Evolutionary conservation across 2,329 filamentous ascomycete genomes (phyloP).

Genomic region (Trichoderma breve): DNA sequence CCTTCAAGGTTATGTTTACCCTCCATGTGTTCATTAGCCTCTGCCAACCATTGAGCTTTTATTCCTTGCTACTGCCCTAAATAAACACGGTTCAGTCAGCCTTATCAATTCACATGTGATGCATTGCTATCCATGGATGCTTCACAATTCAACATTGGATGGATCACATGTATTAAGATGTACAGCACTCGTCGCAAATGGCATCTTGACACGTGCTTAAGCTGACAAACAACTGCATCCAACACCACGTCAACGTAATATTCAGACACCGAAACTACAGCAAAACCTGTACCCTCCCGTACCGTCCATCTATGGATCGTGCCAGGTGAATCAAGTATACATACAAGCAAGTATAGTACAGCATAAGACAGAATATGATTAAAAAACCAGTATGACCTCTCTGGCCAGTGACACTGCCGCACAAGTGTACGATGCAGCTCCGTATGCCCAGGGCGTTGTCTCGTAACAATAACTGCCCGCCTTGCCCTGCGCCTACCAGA

Average conservation of each 20-base stretch:
- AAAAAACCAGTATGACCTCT: conserved; percentile 9
- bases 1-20: neutral
- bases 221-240: neutral
- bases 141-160: neutral
- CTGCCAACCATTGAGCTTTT: neutral
- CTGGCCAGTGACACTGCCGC: conserved; percentile 15
- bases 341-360: conserved; percentile 21
- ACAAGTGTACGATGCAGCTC: conserved; percentile 3
- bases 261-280: neutral
- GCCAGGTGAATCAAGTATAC: conserved; percentile 10
- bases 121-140: neutral
- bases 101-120: neutral
- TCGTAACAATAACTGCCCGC: conserved; percentile 11
- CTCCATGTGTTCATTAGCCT: neutral
- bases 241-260: neutral
- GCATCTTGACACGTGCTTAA: neutral
- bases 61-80: neutral
- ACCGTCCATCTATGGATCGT: conserved; percentile 14
- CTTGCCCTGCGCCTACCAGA: conserved; percentile 20
- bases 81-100: neutral
- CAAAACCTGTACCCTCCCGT: neutral
- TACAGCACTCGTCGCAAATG: neutral
- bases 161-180: no score
- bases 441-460: conserved; percentile 8
- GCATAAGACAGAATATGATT: conserved; percentile 19